These are phyloP conservation scores for Acer saccharum DNA, from an alignment of 345 rosid species.

Conservation along the genomic window DNA sequence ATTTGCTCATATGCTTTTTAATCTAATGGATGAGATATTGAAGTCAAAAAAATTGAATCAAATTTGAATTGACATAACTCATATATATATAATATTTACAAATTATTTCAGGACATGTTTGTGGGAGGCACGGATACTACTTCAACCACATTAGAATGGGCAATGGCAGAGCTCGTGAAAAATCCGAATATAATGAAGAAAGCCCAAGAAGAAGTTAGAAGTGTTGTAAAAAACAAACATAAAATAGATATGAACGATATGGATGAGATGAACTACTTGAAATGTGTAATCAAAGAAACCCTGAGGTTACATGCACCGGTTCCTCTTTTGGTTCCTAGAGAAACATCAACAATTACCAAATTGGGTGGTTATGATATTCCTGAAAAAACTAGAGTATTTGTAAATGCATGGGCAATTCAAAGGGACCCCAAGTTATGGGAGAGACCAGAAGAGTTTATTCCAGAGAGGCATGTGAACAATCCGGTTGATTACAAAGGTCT, in stretches of 20 bases:
- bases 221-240: not conserved
- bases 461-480: not conserved
- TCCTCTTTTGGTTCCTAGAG: not conserved
- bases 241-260: not conserved
- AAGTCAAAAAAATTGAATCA: too few species aligned
- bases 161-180: constrained; percentile 1
- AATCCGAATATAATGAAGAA: not conserved
- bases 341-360: not conserved
- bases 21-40: too few species aligned
- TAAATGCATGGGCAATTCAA: constrained; percentile 7
- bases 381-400: not conserved
- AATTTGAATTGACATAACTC: too few species aligned
- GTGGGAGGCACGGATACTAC: not conserved
- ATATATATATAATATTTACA: too few species aligned
- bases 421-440: constrained; percentile 13
- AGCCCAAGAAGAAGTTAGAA: constrained; percentile 3
- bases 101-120: too few species aligned
- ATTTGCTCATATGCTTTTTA: too few species aligned
- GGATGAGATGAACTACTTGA: not conserved
- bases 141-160: not conserved
- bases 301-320: not conserved
- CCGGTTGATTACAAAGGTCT: constrained; percentile 1
- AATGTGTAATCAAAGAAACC: not conserved
- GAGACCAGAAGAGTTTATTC: not conserved
- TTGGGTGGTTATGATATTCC: not conserved